Evolutionary conservation across 345 rosid species (phyloP).

Genomic region (Gossypium rotundifolium): DNA sequence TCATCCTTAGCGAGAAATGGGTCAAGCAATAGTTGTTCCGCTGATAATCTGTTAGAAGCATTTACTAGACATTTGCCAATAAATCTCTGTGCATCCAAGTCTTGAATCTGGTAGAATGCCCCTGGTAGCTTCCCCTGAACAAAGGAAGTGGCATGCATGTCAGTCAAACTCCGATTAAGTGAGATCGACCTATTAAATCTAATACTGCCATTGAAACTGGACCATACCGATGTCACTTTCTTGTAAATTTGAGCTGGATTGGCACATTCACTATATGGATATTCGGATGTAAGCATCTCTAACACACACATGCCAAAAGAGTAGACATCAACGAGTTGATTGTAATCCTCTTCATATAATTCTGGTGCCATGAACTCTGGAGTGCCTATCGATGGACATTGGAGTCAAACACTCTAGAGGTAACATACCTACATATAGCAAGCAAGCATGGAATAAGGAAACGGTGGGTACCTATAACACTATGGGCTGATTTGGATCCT

Average conservation of each 20-base stretch:
- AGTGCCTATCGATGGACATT: conserved; percentile 39
- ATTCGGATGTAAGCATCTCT: conserved; percentile 79
- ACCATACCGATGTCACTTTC: conserved; percentile 60
- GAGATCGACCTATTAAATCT: not conserved
- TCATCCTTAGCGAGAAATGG: conserved; percentile 56
- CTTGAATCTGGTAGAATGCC: conserved; percentile 54
- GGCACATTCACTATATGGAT: conserved; percentile 71
- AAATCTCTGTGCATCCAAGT: conserved; percentile 59
- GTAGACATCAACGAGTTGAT: conserved; percentile 75
- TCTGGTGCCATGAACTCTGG: conserved; percentile 95
- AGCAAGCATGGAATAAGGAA: not conserved
- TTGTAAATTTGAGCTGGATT: conserved; percentile 72
- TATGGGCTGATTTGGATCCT: conserved; percentile 45
- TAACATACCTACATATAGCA: not conserved
- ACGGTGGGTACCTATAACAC: conserved; percentile 39
- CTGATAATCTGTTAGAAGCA: conserved; percentile 63
- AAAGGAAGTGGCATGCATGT: not conserved
- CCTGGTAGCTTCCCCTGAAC: conserved; percentile 69
- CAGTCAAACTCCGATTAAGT: conserved; percentile 7
- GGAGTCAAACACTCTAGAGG: not conserved
- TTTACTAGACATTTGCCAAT: conserved; percentile 55
- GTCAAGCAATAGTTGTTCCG: conserved; percentile 53
- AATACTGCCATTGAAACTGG: not conserved
- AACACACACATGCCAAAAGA: conserved; percentile 81
- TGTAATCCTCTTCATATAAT: conserved; percentile 73